Evolutionary conservation across 2,329 filamentous ascomycete species (phyloP).

Genomic region (Monilinia fructicola): DNA sequence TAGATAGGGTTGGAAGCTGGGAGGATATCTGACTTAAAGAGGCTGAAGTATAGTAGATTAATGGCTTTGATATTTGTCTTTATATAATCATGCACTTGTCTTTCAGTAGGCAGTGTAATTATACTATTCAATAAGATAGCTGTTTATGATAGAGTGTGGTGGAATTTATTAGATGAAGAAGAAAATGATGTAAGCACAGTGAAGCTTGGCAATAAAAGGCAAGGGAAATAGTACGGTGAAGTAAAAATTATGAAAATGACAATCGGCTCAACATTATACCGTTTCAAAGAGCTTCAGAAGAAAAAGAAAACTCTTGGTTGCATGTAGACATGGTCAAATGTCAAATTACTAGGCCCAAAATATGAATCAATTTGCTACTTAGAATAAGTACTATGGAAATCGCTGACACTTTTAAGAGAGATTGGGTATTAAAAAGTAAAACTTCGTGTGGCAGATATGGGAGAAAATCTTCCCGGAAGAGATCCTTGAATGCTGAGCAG

Average conservation of each 20-base stretch:
- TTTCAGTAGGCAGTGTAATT: neutral
- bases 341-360: neutral
- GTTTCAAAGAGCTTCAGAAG: neutral
- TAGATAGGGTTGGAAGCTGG: no score
- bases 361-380: neutral
- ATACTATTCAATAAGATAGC: neutral
- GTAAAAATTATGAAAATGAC: neutral
- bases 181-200: neutral
- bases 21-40: no score
- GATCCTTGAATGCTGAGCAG: no score
- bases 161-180: neutral
- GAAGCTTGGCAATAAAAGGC: neutral
- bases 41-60: no score
- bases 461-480: no score
- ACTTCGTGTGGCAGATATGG: no score
- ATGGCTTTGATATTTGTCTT: no score
- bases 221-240: neutral
- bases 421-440: neutral
- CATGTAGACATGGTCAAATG: neutral
- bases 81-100: neutral
- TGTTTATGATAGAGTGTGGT: neutral
- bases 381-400: neutral
- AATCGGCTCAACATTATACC: neutral
- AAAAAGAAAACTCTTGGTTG: neutral
- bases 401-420: neutral